phyloP scores from a whole-genome alignment of 257 asterid genomes.

The Schizonepeta tenuifolia region DNA sequence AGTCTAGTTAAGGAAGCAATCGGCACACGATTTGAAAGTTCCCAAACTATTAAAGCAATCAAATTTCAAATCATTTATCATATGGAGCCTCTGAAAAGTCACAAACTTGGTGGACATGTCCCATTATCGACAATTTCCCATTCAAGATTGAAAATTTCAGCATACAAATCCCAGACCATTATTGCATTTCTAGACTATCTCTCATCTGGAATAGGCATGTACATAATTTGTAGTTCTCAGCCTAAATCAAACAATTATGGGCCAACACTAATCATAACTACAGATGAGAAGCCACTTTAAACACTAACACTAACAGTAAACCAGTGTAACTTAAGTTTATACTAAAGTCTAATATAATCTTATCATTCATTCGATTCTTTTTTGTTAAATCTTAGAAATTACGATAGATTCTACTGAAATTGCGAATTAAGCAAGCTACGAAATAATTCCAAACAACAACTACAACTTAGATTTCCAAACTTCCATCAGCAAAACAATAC shows the following conservation, averaged over 20 bases:
- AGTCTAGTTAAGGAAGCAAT: conserved; percentile 57
- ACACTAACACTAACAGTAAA: not conserved
- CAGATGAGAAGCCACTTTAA: no score
- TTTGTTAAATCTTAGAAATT: not conserved
- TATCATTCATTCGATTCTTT: not conserved
- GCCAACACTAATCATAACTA: not conserved
- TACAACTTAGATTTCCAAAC: not conserved
- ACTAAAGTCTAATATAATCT: not conserved
- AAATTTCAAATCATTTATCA: not conserved
- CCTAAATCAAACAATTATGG: not conserved
- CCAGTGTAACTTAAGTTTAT: not conserved
- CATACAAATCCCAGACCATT: not conserved
- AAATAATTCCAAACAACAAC: not conserved
- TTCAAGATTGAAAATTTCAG: not conserved
- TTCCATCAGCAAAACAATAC: not conserved
- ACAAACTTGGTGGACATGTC: no score
- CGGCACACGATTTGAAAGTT: not conserved
- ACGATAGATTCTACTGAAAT: not conserved
- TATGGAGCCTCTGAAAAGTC: not conserved
- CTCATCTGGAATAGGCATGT: no score
- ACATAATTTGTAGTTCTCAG: not conserved
- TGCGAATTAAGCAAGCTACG: not conserved
- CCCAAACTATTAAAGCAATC: not conserved
- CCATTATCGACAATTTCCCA: not conserved
- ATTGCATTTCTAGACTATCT: no score